Base-by-base conservation (phyloP, 306 rosid species). In the Acacia melanoxylon region DNA sequence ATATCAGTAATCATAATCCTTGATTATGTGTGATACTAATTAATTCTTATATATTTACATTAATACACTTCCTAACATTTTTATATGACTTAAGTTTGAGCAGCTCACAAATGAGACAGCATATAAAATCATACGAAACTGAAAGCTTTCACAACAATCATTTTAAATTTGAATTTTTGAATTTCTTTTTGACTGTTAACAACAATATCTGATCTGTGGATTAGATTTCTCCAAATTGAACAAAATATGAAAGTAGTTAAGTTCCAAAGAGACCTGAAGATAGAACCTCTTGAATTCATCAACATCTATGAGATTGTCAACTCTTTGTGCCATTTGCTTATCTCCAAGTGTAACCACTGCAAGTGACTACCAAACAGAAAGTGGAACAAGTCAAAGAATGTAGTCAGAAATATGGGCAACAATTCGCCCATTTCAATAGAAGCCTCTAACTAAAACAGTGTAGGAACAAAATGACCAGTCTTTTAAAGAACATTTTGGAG, bases 311-410 rank as follows among this genome's bases (percentile, higher is more conserved):
- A 95, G 96, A 89, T 88, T 91, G 86, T 95, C 97, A 78, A 95
- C 31, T 86, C 94, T 91, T 85, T 95, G 99, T 20, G 99, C 99
- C 99, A 95, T 95, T 81, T 89, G 95, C 84, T 72, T 93, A 88
- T 95, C 98, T 76, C 99, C 99, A 31, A 95, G 92, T 3, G 99
- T 95, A 86, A 85, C 92, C 83, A 95, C 98, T 58, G 99, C 99
- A 46, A 95, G 81, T 17, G 99, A 82, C 99, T 95, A 88, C 73
- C 87, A 83, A 82, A 86, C 72, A 86, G 37, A 82, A 78, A 59
- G 68, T 73, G 35, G 16, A 68, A 29, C 24, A 48, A 68, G 73
- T 19, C 62, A 72, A 73, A n/a, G 62, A 81, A 20, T 37, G 16
- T 80, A 76, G 78, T 52, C 65, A 74, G 40, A 74, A 84, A 79